These are phyloP conservation scores for Hydnomerulius pinastri DNA, from an alignment of 768 basidiomycete species.

Conservation along the genomic window DNA sequence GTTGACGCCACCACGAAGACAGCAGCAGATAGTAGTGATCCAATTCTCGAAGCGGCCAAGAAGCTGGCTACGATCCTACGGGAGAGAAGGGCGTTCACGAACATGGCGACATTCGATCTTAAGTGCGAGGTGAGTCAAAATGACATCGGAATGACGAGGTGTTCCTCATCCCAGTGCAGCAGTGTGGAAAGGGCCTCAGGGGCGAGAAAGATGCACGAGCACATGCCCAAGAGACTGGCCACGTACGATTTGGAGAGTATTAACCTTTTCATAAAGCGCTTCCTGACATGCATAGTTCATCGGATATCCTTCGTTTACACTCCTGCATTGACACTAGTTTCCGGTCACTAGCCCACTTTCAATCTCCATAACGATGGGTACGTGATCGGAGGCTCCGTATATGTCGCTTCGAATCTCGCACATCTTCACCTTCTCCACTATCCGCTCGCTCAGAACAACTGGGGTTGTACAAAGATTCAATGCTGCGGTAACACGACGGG, in stretches of 20 bases:
- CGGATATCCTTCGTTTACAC: too few relatives aligned
- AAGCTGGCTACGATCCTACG: slow-evolving; percentile 74
- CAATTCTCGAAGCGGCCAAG: slow-evolving; percentile 62
- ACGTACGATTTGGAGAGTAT: slow-evolving; percentile 83
- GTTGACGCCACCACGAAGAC: slow-evolving; percentile 28
- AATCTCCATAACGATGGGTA: slow-evolving; percentile 79
- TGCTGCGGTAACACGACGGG: not conserved
- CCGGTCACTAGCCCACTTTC: slow-evolving; percentile 41
- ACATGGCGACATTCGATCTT: slow-evolving; percentile 88
- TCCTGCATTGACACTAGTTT: not conserved
- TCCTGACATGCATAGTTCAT: not conserved
- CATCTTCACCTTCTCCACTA: slow-evolving; percentile 65
- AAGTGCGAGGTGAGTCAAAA: slow-evolving; percentile 71
- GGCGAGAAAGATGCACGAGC: slow-evolving; percentile 92
- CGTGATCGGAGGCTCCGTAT: slow-evolving; percentile 86
- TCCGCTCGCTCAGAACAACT: slow-evolving; percentile 78
- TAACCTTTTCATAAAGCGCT: slow-evolving; percentile 31
- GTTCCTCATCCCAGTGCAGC: slow-evolving; percentile 38
- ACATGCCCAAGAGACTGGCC: slow-evolving; percentile 88
- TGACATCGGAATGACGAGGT: slow-evolving; percentile 4
- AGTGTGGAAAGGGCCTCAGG: slow-evolving; percentile 83
- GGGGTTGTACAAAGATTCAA: slow-evolving; percentile 7
- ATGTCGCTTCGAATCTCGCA: slow-evolving; percentile 87
- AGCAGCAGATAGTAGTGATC: slow-evolving; percentile 45
- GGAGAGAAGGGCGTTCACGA: slow-evolving; percentile 82